Conservation (phyloP, 805 yeast species). For the Limtongia smithiae region DNA sequence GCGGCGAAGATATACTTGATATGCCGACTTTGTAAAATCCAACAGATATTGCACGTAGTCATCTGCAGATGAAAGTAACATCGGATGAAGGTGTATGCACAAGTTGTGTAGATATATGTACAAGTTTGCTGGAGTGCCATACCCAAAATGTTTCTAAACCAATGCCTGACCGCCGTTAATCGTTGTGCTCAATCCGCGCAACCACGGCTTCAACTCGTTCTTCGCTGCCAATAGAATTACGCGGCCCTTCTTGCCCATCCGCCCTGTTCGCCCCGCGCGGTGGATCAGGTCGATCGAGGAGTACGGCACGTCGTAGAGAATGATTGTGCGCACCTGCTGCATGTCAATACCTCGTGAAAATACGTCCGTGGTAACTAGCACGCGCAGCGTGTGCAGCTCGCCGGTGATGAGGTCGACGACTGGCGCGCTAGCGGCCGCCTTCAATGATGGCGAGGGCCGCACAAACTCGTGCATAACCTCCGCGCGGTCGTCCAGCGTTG, state of each 20-base stretch:
- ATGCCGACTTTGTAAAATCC: slow-evolving; percentile 26
- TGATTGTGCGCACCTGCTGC: slow-evolving; percentile 71
- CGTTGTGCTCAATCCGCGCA: slow-evolving; percentile 62
- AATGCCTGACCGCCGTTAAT: slow-evolving; percentile 51
- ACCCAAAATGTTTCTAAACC: neutral
- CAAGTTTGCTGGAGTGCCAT: neutral
- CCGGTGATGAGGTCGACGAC: slow-evolving; percentile 31
- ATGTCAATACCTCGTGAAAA: slow-evolving; percentile 89
- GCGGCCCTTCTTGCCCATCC: slow-evolving; percentile 86
- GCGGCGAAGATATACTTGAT: too few relatives aligned
- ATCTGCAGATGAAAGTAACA: slow-evolving; percentile 23
- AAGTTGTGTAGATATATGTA: neutral
- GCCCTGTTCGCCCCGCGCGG: slow-evolving; percentile 89
- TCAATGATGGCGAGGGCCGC: slow-evolving; percentile 48
- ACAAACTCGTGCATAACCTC: slow-evolving; percentile 59
- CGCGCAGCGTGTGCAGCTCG: slow-evolving; percentile 46
- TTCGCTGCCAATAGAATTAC: slow-evolving; percentile 76
- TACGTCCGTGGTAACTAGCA: slow-evolving; percentile 82
- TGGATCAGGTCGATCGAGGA: slow-evolving; percentile 84
- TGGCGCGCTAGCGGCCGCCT: too few relatives aligned
- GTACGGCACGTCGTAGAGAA: slow-evolving; percentile 80
- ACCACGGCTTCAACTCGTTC: slow-evolving; percentile 31
- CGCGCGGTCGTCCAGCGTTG: slow-evolving; percentile 57
- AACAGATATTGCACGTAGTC: neutral
- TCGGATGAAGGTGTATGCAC: slow-evolving; percentile 2